phyloP scores from a whole-genome alignment of 106 monocot genomes.

The Apostasia ramifera region DNA sequence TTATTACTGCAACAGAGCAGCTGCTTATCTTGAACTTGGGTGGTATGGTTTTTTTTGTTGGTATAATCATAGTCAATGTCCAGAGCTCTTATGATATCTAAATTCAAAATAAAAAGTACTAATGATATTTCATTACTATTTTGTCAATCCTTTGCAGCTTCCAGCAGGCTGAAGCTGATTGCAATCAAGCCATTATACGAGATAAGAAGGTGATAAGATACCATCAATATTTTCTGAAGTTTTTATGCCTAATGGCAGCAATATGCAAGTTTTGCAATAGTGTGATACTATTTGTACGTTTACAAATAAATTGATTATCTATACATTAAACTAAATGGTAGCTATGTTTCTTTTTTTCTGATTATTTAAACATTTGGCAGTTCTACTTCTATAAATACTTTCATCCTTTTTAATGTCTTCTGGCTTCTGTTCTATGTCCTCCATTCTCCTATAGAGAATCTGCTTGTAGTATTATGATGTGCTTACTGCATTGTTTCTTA shows the following conservation, averaged over 20 bases:
- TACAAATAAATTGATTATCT: no score
- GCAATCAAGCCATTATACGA: constrained; percentile 70
- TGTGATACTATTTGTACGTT: no score
- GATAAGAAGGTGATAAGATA: constrained; percentile 76
- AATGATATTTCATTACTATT: not conserved
- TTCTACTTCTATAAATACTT: no score
- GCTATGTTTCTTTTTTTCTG: no score
- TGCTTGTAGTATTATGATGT: no score
- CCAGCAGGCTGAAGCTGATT: constrained; percentile 94
- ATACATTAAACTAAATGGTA: no score
- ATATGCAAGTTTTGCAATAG: no score
- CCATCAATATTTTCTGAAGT: not conserved
- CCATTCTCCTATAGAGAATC: not conserved
- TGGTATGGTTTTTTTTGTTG: constrained; percentile 36
- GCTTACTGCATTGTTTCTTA: not conserved
- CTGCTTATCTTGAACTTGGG: constrained; percentile 89
- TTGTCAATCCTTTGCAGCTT: constrained; percentile 40
- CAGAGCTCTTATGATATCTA: not conserved
- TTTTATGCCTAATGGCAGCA: not conserved
- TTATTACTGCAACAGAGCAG: constrained; percentile 90
- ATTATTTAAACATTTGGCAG: no score
- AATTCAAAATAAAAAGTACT: not conserved
- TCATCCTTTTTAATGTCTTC: no score
- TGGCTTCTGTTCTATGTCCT: no score
- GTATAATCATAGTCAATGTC: no score